Base-by-base conservation (phyloP, 2,329 filamentous ascomycete genomes). In the Ophiostoma fasciatum region DNA sequence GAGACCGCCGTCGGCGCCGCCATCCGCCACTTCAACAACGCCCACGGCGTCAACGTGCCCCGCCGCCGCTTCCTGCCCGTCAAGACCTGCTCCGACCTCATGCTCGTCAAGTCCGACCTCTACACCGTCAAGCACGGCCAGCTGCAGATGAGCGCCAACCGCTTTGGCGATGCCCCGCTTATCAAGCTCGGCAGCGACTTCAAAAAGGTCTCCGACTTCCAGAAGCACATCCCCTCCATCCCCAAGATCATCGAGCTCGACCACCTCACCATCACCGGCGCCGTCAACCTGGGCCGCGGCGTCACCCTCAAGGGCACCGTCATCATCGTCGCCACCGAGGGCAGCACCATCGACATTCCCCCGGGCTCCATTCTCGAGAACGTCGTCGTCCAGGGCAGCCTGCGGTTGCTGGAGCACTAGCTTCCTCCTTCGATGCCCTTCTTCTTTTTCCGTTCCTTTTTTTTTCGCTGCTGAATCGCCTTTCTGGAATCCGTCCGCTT, bases 161-260 rank as follows among this genome's bases (percentile, higher is more conserved):
- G 90, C 49, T 96, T 98, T 61, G 90, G 90, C 47, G 87, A 90
- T 49, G 88, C 90, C 33, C 90, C 90, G 39, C 73, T 98, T 49
- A 98, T 98, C 73, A 98, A 98, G 80, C 81, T 98, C 37, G 90
- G 90, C 51, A 78, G 77, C 53, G 90, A 98, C 71, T 98, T 98
- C 77, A 98, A 98, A 81, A 98, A 98, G 78, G 90, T 98, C 27
- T 96, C 88, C 2, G 90, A 85, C 67, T 92, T 92, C 72, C 79
- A 85, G 66, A 78, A 83, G 62, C 79, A 79, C 56, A 87, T 92
- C 49, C 71, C 80, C 10, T 84, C 78, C 45, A 92, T 92, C 51
- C 83, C 83, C 54, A 87, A 83, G 71, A 87, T 92, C 50, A 75
- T 90, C 47, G 83, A 92, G 66, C 74, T 90, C 33, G 83, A 92